Conservation (phyloP, 2,329 filamentous ascomycete genomes). For the Penicillium expansum region DNA sequence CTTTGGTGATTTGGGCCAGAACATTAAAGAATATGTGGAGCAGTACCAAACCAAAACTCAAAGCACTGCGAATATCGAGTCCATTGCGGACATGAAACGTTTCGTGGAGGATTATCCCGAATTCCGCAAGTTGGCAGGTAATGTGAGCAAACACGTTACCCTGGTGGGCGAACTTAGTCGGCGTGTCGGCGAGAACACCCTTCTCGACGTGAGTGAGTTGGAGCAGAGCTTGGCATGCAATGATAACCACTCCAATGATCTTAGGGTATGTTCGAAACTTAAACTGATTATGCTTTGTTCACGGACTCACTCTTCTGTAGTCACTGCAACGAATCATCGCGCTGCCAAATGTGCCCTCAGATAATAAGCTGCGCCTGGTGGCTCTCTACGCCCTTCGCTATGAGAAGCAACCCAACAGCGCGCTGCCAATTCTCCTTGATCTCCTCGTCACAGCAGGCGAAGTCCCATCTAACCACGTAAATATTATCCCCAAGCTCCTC, state of each 20-base stretch:
- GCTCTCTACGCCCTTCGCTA: slow-evolving; percentile 95
- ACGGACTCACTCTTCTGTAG: slow-evolving; percentile 43
- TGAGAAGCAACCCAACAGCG: slow-evolving; percentile 78
- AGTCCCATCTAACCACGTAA: slow-evolving; percentile 71
- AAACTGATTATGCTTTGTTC: background rate
- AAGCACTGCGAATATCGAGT: slow-evolving; percentile 92
- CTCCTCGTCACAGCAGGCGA: slow-evolving; percentile 80
- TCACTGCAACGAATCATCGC: slow-evolving; percentile 84
- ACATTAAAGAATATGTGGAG: slow-evolving; percentile 98
- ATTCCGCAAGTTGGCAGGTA: slow-evolving; percentile 93
- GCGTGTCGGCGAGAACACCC: slow-evolving; percentile 76
- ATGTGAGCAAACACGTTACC: slow-evolving; percentile 97
- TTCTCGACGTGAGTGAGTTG: slow-evolving; percentile 95
- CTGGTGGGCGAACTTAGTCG: slow-evolving; percentile 90
- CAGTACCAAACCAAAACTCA: slow-evolving; percentile 99
- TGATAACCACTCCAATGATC: slow-evolving; percentile 84
- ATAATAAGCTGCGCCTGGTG: slow-evolving; percentile 85
- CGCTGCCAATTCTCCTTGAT: slow-evolving; percentile 80
- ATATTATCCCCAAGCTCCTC: slow-evolving; percentile 77
- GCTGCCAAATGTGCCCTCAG: slow-evolving; percentile 69
- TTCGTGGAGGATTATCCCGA: slow-evolving; percentile 99
- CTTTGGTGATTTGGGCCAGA: slow-evolving; percentile 90
- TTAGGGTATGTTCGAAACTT: slow-evolving; percentile 63
- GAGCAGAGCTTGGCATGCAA: slow-evolving; percentile 97
- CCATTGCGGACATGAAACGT: slow-evolving; percentile 97